Evolutionary conservation across 805 yeast species (phyloP), one percentile per base, ranked within the genome.

Genomic region (Komagataella kurtzmanii): DNA sequence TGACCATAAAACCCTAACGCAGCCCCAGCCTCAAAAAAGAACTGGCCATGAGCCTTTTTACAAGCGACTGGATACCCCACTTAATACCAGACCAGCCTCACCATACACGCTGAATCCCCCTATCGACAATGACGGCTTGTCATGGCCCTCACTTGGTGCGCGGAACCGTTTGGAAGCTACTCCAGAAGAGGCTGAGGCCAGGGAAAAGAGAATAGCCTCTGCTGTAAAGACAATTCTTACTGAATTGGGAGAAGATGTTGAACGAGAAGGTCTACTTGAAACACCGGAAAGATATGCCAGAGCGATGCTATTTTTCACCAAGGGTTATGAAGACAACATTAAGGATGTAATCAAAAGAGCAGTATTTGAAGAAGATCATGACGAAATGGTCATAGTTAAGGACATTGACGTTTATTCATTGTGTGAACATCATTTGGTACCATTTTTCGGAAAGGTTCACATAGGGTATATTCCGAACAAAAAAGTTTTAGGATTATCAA

Each of bases 351-450:
- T 93, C 61, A 91, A 93, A 60, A 76, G 90, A 54, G 99, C 99
- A 0, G 95, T 93, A 6, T 93, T 93, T 60, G 97, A 93, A 65
- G 98, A 93, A 65, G 96, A 93, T 64, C 99, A 93, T 64, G 98
- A 93, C 65, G 99, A 93, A 64, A 93, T 93, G 98, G 98, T 93
- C 49, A 90, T 93, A 56, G 99, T 93, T 23, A 78, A 91, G 62
- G 97, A 93, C 66, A 93, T 93, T 53, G 96, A 88, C 59, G 79
- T 93, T 51, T 86, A 83, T 65, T 88, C 97, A 3, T 73, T 93
- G 51, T 93, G 99, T 68, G 99, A 93, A 69, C 99, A 93, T 66
- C 99, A 93, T 69, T 71, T 93, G 60, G 99, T 95, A 24, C 99
- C 99, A 19, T 93, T 93, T 65, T 87, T 81, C 60, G 99, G 99